Base-by-base conservation (phyloP, 805 yeast species). In the Metschnikowia corniflorae region DNA sequence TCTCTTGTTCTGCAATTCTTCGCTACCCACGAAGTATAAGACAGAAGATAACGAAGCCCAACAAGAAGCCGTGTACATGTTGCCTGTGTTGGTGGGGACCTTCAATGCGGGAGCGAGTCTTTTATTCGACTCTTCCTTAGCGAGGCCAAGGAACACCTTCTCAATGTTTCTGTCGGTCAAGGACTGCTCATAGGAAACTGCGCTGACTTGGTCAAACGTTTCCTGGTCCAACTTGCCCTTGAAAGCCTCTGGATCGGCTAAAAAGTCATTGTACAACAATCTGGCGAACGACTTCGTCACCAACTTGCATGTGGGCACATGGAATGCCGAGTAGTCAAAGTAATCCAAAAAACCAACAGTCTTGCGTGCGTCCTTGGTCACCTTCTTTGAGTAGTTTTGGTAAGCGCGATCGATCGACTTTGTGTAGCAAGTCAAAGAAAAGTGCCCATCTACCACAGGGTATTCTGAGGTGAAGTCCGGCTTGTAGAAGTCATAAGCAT, bases 401-500 rank as follows among this genome's bases (percentile, higher is more conserved):
- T 93, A 93, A 52, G 95, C 85, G 47, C 77, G 68, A 71, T 93
- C 97, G 40, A 93, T 68, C 18, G 98, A 96, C 65, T 84, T 83
- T 49, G 89, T 87, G 73, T 93, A 93, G 72, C 98, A 93, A 26
- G 86, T 65, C 58, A 93, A 73, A 3, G 97, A 91, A 70, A 79
- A 93, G 67, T 93, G 96, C 51, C 98, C 98, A 61, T 93, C 97
- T 46, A 93, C 98, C 44, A 81, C 84, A 22, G 98, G 98, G 69
- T 93, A 93, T 71, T 93, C 98, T 49, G 86, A 76, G 47, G 91
- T 84, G 73, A 93, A 86, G 67, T 93, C 91, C 46, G 98, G 97
- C 78, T 93, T 91, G 75, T 91, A 93, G 71, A 93, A 89, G 70
- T 93, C 98, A 66, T 93, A 93, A 29, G 93, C 96, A 61, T 93